phyloP scores from a whole-genome alignment of 2,329 filamentous ascomycete species.

The Trichophyton rubrum region DNA sequence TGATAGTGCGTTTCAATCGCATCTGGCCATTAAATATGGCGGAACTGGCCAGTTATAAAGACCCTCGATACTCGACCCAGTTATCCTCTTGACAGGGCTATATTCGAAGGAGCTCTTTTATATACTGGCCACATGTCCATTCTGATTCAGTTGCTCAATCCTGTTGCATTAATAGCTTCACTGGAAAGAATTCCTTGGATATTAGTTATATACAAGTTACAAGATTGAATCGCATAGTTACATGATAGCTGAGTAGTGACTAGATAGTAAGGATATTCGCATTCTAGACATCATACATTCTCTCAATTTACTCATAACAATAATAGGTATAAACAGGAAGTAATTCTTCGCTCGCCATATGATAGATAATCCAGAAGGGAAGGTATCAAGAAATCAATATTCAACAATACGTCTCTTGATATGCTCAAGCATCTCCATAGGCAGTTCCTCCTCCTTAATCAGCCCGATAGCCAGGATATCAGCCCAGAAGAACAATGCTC shows the following conservation, averaged over 20 bases:
- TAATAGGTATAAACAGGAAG: background rate
- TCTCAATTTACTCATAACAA: background rate
- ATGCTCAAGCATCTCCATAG: conserved; percentile 48
- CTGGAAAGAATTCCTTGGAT: too few species aligned
- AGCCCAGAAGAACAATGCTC: conserved; percentile 89
- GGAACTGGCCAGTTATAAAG: too few species aligned
- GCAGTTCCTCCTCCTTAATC: conserved; percentile 62
- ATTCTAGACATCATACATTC: background rate
- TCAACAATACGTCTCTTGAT: conserved; percentile 54
- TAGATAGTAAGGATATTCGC: background rate
- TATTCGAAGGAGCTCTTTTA: too few species aligned
- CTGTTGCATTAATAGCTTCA: too few species aligned
- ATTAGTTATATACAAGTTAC: too few species aligned
- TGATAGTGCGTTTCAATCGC: too few species aligned
- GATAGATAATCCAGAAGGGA: background rate
- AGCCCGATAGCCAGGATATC: conserved; percentile 71
- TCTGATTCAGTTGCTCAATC: too few species aligned
- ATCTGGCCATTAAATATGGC: too few species aligned
- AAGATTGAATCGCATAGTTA: too few species aligned
- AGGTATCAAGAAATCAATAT: conserved; percentile 34
- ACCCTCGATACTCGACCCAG: too few species aligned
- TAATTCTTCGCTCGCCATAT: background rate
- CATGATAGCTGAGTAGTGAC: background rate
- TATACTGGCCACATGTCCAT: too few species aligned
- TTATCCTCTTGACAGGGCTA: too few species aligned